Base-by-base conservation (phyloP, 257 asterid species). In the Penstemon newberryi region DNA sequence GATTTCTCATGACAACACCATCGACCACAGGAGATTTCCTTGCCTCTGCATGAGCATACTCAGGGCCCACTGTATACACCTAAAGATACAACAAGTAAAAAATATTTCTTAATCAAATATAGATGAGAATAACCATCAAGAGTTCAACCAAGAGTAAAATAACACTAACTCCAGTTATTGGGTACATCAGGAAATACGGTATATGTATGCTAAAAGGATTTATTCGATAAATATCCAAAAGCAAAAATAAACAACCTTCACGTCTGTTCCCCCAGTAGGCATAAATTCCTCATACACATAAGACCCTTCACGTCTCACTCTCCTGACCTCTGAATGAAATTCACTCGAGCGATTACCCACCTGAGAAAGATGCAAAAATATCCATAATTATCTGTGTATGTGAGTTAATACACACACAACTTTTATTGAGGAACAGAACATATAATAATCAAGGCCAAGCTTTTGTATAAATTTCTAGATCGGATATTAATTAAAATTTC, bases 221-320 rank as follows among this genome's bases (percentile, higher is more conserved):
- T 9, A 46, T 53, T 69, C 60, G 40, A 54, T 5, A 8, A 47
- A 71, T 50, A 63, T 52, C 3, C 39, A 56, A 67, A 60, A 60
- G 39, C 39, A 70, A 9, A 70, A 60, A 44, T 10, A 69, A 55
- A 60, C 56, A 74, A 93, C 99, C 99, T 93, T 93, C 55, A 93
- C 97, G 78, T 90, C 97, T 56, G 99, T 93, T 79, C 99, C 99
- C 39, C 99, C 99, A 7, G 99, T 93, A 69, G 99, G 99, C 99
- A 93, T 93, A 82, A 93, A 93, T 83, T 93, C 99, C 84, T 93
- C 99, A 2, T 93, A 93, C 65, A 93, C 91, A 77, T 93, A 93
- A 68, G 99, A 93, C 66, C 99, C 99, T 84, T 90, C 97, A 59
- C 97, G 99, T 74, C 99, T 87, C 77, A 93, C 99, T 77, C 88